Evolutionary conservation across 108 stramenopile genomes (phyloP).

Genomic region (Mediolabrus comicus): DNA sequence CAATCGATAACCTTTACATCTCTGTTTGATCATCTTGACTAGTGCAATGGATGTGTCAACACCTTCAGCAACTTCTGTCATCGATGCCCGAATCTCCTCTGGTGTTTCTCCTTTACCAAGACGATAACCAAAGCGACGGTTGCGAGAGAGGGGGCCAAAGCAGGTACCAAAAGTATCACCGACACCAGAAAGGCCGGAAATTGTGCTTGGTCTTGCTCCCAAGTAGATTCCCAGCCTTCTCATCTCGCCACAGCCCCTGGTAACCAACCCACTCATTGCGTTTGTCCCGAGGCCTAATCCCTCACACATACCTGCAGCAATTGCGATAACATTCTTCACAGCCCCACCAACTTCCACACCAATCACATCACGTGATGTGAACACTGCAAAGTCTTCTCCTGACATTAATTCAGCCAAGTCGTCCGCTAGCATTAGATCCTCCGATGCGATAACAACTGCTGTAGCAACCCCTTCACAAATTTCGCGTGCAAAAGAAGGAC

Average conservation of each 20-base stretch:
- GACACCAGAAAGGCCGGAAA: slow-evolving; percentile 92
- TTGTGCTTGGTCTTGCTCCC: slow-evolving; percentile 87
- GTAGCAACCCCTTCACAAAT: slow-evolving; percentile 93
- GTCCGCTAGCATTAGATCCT: slow-evolving; percentile 84
- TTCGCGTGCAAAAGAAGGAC: slow-evolving; percentile 96
- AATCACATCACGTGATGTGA: slow-evolving; percentile 88
- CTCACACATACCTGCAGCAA: slow-evolving; percentile 98
- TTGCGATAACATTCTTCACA: slow-evolving; percentile 96
- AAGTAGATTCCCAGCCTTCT: slow-evolving; percentile 84
- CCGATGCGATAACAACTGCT: slow-evolving; percentile 93
- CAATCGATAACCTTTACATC: slow-evolving; percentile 87
- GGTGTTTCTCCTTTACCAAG: slow-evolving; percentile 94
- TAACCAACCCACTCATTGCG: slow-evolving; percentile 94
- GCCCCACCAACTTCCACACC: slow-evolving; percentile 97
- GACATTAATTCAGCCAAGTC: slow-evolving; percentile 85
- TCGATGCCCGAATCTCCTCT: slow-evolving; percentile 82
- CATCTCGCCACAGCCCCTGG: slow-evolving; percentile 96
- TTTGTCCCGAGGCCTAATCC: slow-evolving; percentile 95
- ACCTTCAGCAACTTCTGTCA: slow-evolving; percentile 94
- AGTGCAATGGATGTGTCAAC: slow-evolving; percentile 92
- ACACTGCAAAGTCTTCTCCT: slow-evolving; percentile 84
- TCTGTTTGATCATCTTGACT: slow-evolving; percentile 85
- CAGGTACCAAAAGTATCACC: slow-evolving; percentile 98
- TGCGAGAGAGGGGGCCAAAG: slow-evolving; percentile 94
- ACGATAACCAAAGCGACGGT: slow-evolving; percentile 91